Percentiles rank a stretch among this genome's conserved stretches.
These are phyloP conservation scores for Suillus americanus DNA, from an alignment of 768 basidiomycete species.

Conservation along the genomic window DNA sequence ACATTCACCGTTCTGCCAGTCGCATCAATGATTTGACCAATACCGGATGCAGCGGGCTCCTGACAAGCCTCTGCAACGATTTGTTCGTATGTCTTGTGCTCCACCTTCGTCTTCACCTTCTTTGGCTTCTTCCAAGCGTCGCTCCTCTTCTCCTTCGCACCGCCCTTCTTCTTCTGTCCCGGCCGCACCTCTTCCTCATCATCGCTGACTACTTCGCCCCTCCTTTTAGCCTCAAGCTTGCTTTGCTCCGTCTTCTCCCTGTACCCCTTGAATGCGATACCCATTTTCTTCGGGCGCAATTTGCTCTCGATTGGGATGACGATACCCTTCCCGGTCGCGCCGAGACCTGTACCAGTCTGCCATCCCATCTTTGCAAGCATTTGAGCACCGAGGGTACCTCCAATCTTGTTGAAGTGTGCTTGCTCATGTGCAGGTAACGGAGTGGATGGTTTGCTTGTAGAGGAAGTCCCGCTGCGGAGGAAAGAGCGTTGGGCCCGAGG, in stretches of 20 bases:
- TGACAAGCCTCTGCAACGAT: slow-evolving; percentile 86
- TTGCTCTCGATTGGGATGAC: slow-evolving; percentile 87
- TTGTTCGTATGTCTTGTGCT: slow-evolving; percentile 97
- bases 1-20: slow-evolving; percentile 83
- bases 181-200: slow-evolving; percentile 47
- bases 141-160: slow-evolving; percentile 61
- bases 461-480: slow-evolving; percentile 48
- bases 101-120: slow-evolving; percentile 80
- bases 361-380: slow-evolving; percentile 97
- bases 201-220: slow-evolving; percentile 73
- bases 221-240: slow-evolving; percentile 72
- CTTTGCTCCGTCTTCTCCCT: slow-evolving; percentile 87
- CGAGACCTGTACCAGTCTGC: slow-evolving; percentile 80
- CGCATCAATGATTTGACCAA: slow-evolving; percentile 93
- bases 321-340: slow-evolving; percentile 74
- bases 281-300: slow-evolving; percentile 80
- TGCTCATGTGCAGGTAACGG: slow-evolving; percentile 64
- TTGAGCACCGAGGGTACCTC: slow-evolving; percentile 78
- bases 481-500: slow-evolving; percentile 49
- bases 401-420: slow-evolving; percentile 79
- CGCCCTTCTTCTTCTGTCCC: slow-evolving; percentile 27
- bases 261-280: slow-evolving; percentile 86
- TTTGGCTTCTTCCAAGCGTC: slow-evolving; percentile 86
- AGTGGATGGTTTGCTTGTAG: slow-evolving; percentile 45
- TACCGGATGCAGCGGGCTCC: slow-evolving; percentile 47